Conservation (phyloP, 2,329 filamentous ascomycete genomes). For the Phoma sp. region DNA sequence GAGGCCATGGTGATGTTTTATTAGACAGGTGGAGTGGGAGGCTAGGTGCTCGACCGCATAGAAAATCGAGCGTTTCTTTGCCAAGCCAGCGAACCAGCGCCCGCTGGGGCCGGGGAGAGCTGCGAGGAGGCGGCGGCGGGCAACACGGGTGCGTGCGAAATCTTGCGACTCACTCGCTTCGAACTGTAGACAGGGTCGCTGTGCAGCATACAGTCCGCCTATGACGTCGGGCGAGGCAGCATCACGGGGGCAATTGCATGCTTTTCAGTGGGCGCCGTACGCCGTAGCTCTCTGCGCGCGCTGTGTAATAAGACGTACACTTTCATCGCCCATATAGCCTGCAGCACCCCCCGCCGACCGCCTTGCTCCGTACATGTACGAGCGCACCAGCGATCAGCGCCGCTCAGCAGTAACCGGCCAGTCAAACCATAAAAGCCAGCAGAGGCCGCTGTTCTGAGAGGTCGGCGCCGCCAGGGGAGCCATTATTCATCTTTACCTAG, state of each 20-base stretch:
- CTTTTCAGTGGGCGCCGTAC: slow-evolving; percentile 15
- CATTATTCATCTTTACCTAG: slow-evolving; percentile 24
- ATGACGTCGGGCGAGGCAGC: slow-evolving; percentile 16
- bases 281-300: background rate
- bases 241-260: slow-evolving; percentile 24
- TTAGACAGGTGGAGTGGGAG: slow-evolving; percentile 35
- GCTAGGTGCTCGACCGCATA: slow-evolving; percentile 19
- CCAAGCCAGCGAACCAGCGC: slow-evolving; percentile 17
- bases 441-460: slow-evolving; percentile 8
- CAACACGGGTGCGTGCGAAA: slow-evolving; percentile 3
- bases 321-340: slow-evolving; percentile 14
- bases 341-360: slow-evolving; percentile 21
- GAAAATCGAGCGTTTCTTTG: slow-evolving; percentile 15
- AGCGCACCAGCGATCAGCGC: slow-evolving; percentile 7
- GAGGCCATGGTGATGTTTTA: slow-evolving; percentile 49
- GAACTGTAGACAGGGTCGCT: slow-evolving; percentile 3
- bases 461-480: slow-evolving; percentile 12
- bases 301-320: slow-evolving; percentile 19
- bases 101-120: slow-evolving; percentile 13
- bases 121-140: slow-evolving; percentile 4
- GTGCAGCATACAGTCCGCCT: slow-evolving; percentile 8
- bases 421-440: background rate
- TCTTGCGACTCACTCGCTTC: slow-evolving; percentile 10
- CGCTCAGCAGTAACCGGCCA: slow-evolving; percentile 3
- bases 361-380: slow-evolving; percentile 20